Conservation (phyloP, 2,329 filamentous ascomycete species). For the Ophiostoma montium region DNA sequence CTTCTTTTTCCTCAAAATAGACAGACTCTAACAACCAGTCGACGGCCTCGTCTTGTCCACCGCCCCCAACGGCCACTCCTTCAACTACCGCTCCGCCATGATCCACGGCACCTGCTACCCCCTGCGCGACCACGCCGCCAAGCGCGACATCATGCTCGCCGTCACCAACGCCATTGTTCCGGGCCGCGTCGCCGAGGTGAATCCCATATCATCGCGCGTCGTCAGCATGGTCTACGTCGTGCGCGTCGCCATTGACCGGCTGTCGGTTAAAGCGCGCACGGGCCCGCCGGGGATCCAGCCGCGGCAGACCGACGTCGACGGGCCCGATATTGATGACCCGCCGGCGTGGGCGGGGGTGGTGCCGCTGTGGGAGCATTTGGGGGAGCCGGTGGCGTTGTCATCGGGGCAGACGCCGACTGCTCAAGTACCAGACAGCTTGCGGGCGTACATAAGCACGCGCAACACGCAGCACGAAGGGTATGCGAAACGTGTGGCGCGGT, state of each 20-base stretch:
- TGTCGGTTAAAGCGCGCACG: constrained; percentile 11
- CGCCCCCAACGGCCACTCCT: constrained; percentile 13
- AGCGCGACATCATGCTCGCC: constrained; percentile 8
- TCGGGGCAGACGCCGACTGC: constrained; percentile 11
- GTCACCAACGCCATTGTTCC: constrained; percentile 12
- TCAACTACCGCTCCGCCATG: constrained; percentile 13
- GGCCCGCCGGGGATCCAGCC: constrained; percentile 11
- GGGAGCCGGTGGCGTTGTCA: constrained; percentile 9
- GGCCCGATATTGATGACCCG: constrained; percentile 5
- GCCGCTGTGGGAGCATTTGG: constrained; percentile 13
- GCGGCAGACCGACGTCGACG: constrained; percentile 9
- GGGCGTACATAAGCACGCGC: constrained; percentile 2
- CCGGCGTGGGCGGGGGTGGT: constrained; percentile 11
- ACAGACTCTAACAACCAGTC: constrained; percentile 6
- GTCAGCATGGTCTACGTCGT: constrained; percentile 11
- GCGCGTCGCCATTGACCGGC: constrained; percentile 8
- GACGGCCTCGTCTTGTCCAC: constrained; percentile 12
- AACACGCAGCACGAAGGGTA: constrained; percentile 6
- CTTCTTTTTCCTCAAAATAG: background rate
- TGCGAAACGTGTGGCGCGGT: constrained; percentile 5
- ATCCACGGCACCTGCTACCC: constrained; percentile 11
- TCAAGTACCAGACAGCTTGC: constrained; percentile 4
- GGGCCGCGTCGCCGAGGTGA: constrained; percentile 10
- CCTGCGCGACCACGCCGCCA: constrained; percentile 2
- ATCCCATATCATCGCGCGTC: constrained; percentile 11